Evolutionary conservation across 352 stramenopile genomes (phyloP), one percentile per base, ranked within the genome.

Genomic region (Globisporangium splendens): DNA sequence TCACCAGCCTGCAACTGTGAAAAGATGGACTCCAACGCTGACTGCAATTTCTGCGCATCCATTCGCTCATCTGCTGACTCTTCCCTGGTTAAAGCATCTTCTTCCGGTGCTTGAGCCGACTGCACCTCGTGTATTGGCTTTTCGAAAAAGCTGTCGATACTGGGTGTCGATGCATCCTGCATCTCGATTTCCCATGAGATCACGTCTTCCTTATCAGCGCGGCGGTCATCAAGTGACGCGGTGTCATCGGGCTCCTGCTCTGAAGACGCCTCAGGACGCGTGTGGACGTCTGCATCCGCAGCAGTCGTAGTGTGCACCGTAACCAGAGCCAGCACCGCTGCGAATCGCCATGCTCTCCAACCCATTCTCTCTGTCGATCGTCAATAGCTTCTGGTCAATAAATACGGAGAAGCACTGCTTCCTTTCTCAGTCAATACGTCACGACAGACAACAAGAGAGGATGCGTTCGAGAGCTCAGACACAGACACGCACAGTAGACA

Each of bases 51-150:
- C 46, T 50, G 46, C 46, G 18, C 46, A 28, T 50, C 46, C 28
- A 35, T 35, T 50, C 8, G 46, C 41, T 70, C 63, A 33, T 62
- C 58, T 13, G 28, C 28, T 10, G 10, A 35, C 28, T 35, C 5
- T 4, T 8, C 28, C 5, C 28, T 35, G 5, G 28, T 35, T 6
- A 35, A 35, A 35, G 12, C 39, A 12, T 44, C 17, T 44, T 1
- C 13, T 18, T 44, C 39, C n/a, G 39, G 3, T 44, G 12, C 39
- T n/a, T 18, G 39, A 13, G 39, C n/a, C 8, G 39, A 12, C 17
- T n/a, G 39, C 17, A 18, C 39, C 39, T 44, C 39, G 13, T 11
- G 28, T 35, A 8, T 35, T 35, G 28, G 28, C 28, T 35, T 35
- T 8, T 35, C 28, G 28, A 35, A 35, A 6, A 44, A 18, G 39